Evolutionary conservation across 2,329 filamentous ascomycete species (phyloP).

Genomic region (Peltaster fructicola): DNA sequence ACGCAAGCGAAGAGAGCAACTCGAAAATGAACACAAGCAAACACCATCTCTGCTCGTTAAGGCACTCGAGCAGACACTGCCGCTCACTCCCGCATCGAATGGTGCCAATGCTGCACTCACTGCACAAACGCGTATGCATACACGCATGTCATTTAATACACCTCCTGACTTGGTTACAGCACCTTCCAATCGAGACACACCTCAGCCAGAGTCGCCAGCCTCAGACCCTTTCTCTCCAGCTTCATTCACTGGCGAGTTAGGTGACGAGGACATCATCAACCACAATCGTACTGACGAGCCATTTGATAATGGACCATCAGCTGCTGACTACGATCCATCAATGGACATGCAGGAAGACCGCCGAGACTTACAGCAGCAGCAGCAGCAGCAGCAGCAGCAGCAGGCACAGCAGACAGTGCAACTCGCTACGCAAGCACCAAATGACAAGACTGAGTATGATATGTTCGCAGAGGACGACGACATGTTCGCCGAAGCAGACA

Average conservation of each 20-base stretch:
- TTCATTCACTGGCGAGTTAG: conserved; percentile 22
- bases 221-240: conserved; percentile 19
- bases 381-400: conserved; percentile 1
- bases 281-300: conserved; percentile 13
- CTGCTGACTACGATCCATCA: conserved; percentile 81
- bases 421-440: neutral
- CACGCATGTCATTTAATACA: neutral
- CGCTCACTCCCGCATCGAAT: conserved; percentile 8
- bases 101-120: conserved; percentile 22
- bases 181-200: conserved; percentile 14
- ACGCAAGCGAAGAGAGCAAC: conserved; percentile 66
- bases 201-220: no score
- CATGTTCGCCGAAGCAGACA: conserved; percentile 61
- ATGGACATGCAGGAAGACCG: conserved; percentile 70
- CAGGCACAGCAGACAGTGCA: conserved; percentile 1
- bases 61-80: conserved; percentile 38
- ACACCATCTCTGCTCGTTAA: conserved; percentile 44
- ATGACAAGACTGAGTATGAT: conserved; percentile 38
- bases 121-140: neutral
- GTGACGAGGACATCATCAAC: conserved; percentile 23
- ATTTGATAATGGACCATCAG: conserved; percentile 49
- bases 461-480: conserved; percentile 51
- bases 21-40: conserved; percentile 66
- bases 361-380: conserved; percentile 18
- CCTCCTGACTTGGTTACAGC: conserved; percentile 2